These are phyloP conservation scores for Mucor circinelloides DNA, from an alignment of 371 early-diverging fungal genomes.

Conservation along the genomic window DNA sequence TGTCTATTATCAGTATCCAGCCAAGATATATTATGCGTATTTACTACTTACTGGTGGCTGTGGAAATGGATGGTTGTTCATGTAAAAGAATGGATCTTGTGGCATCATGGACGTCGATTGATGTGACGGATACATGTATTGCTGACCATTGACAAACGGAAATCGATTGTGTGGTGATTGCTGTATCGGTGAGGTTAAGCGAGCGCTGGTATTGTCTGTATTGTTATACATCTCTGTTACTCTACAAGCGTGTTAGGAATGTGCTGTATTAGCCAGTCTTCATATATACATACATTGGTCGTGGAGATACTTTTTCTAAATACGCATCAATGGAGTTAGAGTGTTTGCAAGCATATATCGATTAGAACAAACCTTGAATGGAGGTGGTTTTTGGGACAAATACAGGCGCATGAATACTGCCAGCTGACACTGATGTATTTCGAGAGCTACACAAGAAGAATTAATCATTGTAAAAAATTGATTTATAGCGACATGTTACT, in stretches of 20 bases:
- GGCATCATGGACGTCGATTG: background rate
- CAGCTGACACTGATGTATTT: conserved; percentile 50
- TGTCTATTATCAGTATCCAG: background rate
- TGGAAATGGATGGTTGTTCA: conserved; percentile 13
- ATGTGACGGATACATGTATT: background rate
- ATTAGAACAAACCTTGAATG: conserved; percentile 25
- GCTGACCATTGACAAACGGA: background rate
- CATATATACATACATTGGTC: conserved; percentile 1
- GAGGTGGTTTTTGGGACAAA: conserved; percentile 62
- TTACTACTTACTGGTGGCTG: conserved; percentile 4
- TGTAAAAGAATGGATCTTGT: conserved; percentile 39
- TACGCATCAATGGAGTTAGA: too few relatives aligned
- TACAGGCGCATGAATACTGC: conserved; percentile 64
- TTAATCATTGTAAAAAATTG: background rate
- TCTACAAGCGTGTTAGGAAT: background rate
- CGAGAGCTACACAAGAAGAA: background rate
- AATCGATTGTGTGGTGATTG: background rate
- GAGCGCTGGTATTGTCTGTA: background rate
- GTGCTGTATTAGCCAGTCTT: background rate
- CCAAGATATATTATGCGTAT: background rate
- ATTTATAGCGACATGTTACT: background rate
- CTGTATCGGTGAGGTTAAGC: background rate
- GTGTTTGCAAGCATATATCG: too few relatives aligned
- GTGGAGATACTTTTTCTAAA: background rate
- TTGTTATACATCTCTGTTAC: background rate